phyloP scores from a whole-genome alignment of 148 eudicot species.

The Vaccinium macrocarpon region DNA sequence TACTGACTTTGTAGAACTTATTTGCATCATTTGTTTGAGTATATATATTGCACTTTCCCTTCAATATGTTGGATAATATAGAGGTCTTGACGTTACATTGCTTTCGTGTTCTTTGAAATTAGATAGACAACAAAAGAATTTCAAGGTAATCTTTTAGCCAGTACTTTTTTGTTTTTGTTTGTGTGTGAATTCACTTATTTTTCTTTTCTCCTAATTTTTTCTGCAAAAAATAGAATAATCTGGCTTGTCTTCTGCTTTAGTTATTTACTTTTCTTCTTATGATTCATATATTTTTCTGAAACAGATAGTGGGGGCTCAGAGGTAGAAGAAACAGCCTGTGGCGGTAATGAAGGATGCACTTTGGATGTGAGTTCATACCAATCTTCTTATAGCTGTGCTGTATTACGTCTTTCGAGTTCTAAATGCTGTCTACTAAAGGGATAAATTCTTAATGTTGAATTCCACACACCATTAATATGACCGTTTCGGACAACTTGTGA shows the following conservation, averaged over 20 bases:
- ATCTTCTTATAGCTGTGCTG: background rate
- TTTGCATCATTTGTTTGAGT: background rate
- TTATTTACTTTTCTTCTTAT: constrained; percentile 13
- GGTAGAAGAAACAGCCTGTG: constrained; percentile 25
- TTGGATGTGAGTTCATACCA: constrained; percentile 35
- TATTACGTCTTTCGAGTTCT: constrained; percentile 8
- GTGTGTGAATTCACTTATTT: too few relatives aligned
- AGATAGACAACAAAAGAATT: too few relatives aligned
- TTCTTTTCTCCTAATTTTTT: too few relatives aligned
- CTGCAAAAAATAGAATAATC: background rate
- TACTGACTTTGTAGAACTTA: background rate
- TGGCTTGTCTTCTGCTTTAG: background rate
- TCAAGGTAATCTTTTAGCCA: background rate
- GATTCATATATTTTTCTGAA: background rate
- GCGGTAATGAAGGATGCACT: constrained; percentile 24
- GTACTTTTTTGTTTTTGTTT: background rate
- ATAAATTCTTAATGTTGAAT: too few relatives aligned
- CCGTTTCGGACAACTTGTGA: background rate
- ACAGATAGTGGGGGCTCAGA: constrained; percentile 28
- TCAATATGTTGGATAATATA: background rate
- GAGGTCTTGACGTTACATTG: background rate
- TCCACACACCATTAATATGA: background rate
- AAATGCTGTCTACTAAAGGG: background rate
- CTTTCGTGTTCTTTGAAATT: background rate
- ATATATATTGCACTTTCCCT: background rate